Evolutionary conservation across 495 filamentous ascomycete genomes (phyloP), one percentile per base, ranked within the genome.

Genomic region (Penicillium psychrofluorescens): DNA sequence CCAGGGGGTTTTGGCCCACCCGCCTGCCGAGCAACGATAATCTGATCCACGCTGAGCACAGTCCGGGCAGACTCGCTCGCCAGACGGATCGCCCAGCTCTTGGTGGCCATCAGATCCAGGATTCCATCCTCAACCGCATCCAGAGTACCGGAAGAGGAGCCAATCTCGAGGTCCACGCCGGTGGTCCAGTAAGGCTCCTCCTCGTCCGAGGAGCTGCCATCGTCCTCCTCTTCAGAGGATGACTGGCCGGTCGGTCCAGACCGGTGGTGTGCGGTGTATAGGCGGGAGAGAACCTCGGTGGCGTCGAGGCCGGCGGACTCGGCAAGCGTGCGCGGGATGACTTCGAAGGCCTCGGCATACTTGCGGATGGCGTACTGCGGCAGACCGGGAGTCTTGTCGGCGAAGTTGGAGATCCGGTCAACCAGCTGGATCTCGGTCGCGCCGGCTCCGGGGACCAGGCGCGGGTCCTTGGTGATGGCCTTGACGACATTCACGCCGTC

Each of bases 401-500:
- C 92, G 44, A 88, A 83, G 35, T 83, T 84, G 51, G 84, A 81
- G 67, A 99, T 86, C 51, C 90, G 81, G 71, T 95, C 90, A 14
- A 95, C 83, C 38, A 99, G 77, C 69, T 96, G 88, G 69, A 96
- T 84, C 66, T 99, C 94, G 40, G 92, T 88, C 22, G 94, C 94
- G 42, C 94, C 94, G 35, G 94, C 94, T 39, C 94, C 94, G 40
- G 94, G 91, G 0, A 97, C 89, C 13, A 99, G 77, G 41, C 87
- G 78, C 29, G 90, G 71, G 59, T 97, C 94, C 61, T 87, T 85
- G 47, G 92, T 96, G 68, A 97, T 90, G 46, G 94, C 92, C 70
- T 99, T 99, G 56, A 99, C 87, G 38, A 95, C 94, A 59, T 95
- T 99, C 55, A 99, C 94, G 48, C 94, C 94, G 57, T 99, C 94